These are phyloP conservation scores for Stephanodiscus triporus DNA, from an alignment of 108 stramenopile species.

Conservation along the genomic window DNA sequence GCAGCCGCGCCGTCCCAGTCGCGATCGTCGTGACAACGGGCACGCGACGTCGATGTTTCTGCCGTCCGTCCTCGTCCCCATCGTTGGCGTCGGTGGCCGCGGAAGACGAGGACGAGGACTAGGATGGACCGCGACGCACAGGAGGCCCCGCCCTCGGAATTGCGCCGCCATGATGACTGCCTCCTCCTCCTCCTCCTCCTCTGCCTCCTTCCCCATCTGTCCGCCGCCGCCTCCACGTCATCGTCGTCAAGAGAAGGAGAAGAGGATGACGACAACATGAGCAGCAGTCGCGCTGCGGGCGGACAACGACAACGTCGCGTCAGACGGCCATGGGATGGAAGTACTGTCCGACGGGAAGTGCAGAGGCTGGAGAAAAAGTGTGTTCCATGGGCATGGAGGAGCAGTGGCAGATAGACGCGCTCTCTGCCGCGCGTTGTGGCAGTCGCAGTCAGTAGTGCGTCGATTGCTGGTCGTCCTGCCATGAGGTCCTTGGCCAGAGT, in stretches of 20 bases:
- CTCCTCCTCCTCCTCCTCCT: not conserved
- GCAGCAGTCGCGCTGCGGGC: not conserved
- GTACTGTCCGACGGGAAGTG: conserved; percentile 38
- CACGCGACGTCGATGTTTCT: not conserved
- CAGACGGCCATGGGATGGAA: conserved; percentile 37
- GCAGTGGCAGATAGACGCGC: conserved; percentile 36
- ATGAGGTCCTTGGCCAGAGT: no score
- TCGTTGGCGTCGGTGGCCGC: no score
- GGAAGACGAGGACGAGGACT: not conserved
- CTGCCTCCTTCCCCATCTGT: no score
- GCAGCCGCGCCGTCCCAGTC: not conserved
- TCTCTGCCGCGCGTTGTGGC: not conserved
- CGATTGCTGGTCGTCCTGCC: no score
- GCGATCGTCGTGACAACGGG: not conserved
- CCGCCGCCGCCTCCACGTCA: conserved; percentile 4
- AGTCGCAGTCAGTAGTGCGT: not conserved
- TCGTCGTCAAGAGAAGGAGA: not conserved
- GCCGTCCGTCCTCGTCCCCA: not conserved
- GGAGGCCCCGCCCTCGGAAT: conserved; percentile 49
- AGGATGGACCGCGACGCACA: conserved; percentile 25
- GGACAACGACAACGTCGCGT: not conserved
- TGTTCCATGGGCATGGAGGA: conserved; percentile 46
- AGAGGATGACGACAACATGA: not conserved
- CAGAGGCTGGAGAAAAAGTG: conserved; percentile 28
- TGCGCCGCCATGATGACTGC: conserved; percentile 39